Evolutionary conservation across 495 filamentous ascomycete genomes (phyloP).

Genomic region (Penicillium coprophilum): DNA sequence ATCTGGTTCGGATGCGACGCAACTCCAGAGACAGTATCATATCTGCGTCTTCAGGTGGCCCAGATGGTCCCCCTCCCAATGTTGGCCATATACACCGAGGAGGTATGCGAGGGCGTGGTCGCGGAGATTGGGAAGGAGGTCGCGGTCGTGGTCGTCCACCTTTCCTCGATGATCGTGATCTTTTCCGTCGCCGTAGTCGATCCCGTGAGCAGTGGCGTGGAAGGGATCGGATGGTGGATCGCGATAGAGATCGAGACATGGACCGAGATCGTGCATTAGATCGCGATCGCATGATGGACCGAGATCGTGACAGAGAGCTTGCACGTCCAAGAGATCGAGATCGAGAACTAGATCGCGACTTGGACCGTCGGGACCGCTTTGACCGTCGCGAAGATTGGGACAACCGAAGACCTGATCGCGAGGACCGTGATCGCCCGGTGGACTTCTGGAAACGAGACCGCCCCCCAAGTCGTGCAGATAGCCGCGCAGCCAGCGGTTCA

Average conservation of each 20-base stretch:
- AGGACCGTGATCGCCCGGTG: constrained; percentile 60
- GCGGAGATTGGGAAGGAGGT: constrained; percentile 64
- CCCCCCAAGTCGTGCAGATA: constrained; percentile 43
- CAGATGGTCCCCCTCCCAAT: constrained; percentile 56
- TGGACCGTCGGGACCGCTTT: constrained; percentile 44
- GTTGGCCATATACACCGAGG: constrained; percentile 55
- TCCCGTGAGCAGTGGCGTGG: constrained; percentile 65
- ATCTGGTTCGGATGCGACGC: constrained; percentile 52
- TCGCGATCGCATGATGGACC: constrained; percentile 28
- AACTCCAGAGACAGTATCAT: constrained; percentile 62
- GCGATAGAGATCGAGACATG: constrained; percentile 42
- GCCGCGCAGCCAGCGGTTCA: constrained; percentile 37
- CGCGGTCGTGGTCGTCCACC: constrained; percentile 52
- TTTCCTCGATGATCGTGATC: constrained; percentile 64
- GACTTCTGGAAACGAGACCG: constrained; percentile 56
- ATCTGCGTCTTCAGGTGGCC: constrained; percentile 66
- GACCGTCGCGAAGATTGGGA: constrained; percentile 51
- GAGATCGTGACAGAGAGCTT: constrained; percentile 35
- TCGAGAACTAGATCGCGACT: constrained; percentile 37
- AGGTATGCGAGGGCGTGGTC: constrained; percentile 60
- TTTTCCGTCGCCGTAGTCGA: constrained; percentile 58
- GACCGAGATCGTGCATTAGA: constrained; percentile 41
- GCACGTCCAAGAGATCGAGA: constrained; percentile 32
- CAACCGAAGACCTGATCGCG: constrained; percentile 39
- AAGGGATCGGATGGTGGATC: constrained; percentile 37